Evolutionary conservation across 495 filamentous ascomycete species (phyloP).

Genomic region (Talaromyces thailandensis): DNA sequence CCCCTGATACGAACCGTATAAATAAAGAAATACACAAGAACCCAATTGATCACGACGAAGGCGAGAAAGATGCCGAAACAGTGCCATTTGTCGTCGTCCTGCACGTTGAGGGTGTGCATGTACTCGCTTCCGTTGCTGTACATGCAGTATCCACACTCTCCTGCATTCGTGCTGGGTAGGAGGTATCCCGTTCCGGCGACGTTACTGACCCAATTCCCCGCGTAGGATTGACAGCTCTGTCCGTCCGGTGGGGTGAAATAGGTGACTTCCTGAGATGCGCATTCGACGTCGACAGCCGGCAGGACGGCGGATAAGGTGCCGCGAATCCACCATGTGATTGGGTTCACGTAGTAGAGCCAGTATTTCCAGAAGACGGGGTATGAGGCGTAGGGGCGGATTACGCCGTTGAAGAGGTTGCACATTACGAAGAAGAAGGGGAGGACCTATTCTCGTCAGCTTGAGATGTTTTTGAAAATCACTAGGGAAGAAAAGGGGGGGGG

Average conservation of each 20-base stretch:
- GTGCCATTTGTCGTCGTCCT: constrained; percentile 56
- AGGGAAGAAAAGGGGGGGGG: constrained; percentile 50
- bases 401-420: constrained; percentile 67
- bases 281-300: constrained; percentile 44
- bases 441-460: too few relatives aligned
- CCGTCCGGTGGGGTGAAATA: constrained; percentile 56
- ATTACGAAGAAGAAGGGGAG: constrained; percentile 77
- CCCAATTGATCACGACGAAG: constrained; percentile 71
- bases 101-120: constrained; percentile 56
- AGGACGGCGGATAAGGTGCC: constrained; percentile 60
- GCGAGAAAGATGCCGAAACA: constrained; percentile 73
- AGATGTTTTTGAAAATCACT: too few relatives aligned
- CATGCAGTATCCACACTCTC: constrained; percentile 67
- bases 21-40: constrained; percentile 77
- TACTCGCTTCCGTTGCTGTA: constrained; percentile 60
- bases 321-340: constrained; percentile 61
- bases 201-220: constrained; percentile 38
- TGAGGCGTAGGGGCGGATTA: constrained; percentile 51
- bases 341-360: constrained; percentile 71
- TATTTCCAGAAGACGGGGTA: constrained; percentile 69
- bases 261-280: constrained; percentile 50
- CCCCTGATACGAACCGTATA: constrained; percentile 66
- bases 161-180: constrained; percentile 42
- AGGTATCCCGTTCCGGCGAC: constrained; percentile 47
- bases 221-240: constrained; percentile 55